phyloP scores from a whole-genome alignment of 257 asterid genomes.

The Fraxinus quadrangulata region DNA sequence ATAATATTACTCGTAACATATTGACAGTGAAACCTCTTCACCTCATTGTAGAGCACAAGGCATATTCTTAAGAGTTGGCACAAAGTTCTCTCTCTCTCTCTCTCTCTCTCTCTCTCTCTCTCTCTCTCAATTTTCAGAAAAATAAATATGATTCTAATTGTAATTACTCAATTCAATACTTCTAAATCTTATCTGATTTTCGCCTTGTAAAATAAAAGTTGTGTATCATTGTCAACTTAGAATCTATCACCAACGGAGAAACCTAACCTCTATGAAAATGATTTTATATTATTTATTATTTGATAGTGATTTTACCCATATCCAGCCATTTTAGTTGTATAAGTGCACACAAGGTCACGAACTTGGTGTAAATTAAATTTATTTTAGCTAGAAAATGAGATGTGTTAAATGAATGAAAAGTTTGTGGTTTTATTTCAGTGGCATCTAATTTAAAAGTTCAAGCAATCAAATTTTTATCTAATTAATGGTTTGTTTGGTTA shows the following conservation, averaged over 20 bases:
- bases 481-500: conserved; percentile 6
- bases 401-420: too few relatives aligned
- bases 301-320: conserved; percentile 13
- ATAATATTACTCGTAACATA: too few relatives aligned
- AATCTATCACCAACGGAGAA: not conserved
- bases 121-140: too few relatives aligned
- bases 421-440: conserved; percentile 2
- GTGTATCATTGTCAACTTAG: not conserved
- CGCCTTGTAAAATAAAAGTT: not conserved
- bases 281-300: conserved; percentile 2
- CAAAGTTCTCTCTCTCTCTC: too few relatives aligned
- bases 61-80: too few relatives aligned
- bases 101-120: too few relatives aligned
- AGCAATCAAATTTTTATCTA: conserved; percentile 2
- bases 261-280: conserved; percentile 2
- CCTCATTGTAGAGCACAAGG: too few relatives aligned
- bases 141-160: too few relatives aligned
- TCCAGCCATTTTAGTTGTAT: not conserved
- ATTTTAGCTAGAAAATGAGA: conserved; percentile 27
- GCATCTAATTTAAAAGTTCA: not conserved
- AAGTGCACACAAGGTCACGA: not conserved
- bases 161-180: too few relatives aligned
- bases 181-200: too few relatives aligned
- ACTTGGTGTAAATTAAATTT: not conserved
- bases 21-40: too few relatives aligned